These are phyloP conservation scores for Keqinozyma sinolaborantium DNA, from an alignment of 1,139 yeast genomes.

Conservation along the genomic window DNA sequence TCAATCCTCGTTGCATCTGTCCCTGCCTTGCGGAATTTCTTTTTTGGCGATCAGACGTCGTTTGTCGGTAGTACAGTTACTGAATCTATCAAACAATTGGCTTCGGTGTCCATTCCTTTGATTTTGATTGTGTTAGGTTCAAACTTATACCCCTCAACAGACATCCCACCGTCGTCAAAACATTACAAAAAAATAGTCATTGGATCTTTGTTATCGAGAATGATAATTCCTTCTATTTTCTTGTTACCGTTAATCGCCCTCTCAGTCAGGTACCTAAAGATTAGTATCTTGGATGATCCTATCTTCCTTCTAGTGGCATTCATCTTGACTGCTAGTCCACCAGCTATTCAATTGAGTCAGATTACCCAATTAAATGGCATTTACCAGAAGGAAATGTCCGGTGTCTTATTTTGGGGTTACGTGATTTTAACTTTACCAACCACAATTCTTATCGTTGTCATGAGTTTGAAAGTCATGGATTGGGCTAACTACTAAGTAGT, in stretches of 20 bases:
- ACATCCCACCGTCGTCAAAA: conserved; percentile 60
- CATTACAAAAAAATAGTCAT: conserved; percentile 57
- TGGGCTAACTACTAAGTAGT: conserved; percentile 30
- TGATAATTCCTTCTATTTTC: conserved; percentile 70
- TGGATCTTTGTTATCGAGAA: conserved; percentile 69
- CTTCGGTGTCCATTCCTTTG: conserved; percentile 85
- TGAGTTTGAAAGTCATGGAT: conserved; percentile 63
- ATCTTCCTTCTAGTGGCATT: conserved; percentile 76
- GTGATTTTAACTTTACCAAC: conserved; percentile 73
- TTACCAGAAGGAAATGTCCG: conserved; percentile 80
- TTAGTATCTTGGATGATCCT: conserved; percentile 80
- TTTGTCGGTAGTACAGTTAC: conserved; percentile 78
- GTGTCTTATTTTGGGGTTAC: conserved; percentile 86
- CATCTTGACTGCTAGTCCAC: conserved; percentile 73
- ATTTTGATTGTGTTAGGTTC: conserved; percentile 73
- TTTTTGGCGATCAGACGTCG: conserved; percentile 48
- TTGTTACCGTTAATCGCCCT: conserved; percentile 67
- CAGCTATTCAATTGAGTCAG: conserved; percentile 81
- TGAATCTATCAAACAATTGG: conserved; percentile 72
- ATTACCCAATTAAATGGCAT: conserved; percentile 75
- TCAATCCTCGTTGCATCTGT: conserved; percentile 83
- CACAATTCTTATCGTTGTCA: conserved; percentile 69
- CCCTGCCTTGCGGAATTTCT: conserved; percentile 60
- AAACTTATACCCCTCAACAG: conserved; percentile 65
- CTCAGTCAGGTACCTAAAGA: conserved; percentile 59